Evolutionary conservation across 1,284 basidiomycete species (phyloP).

Genomic region (Trichosporon ovoides): DNA sequence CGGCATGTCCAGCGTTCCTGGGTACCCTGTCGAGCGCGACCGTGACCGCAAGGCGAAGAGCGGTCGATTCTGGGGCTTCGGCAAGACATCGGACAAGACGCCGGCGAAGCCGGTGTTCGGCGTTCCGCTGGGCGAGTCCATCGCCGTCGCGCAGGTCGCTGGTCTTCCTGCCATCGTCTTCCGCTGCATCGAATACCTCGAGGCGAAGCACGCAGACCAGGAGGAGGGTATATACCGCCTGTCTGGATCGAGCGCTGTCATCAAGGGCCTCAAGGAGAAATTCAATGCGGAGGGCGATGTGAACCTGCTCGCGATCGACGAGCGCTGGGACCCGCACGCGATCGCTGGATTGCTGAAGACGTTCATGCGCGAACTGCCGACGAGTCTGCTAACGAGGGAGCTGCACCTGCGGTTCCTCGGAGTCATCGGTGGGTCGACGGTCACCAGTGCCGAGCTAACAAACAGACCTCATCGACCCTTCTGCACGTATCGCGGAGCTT

Average conservation of each 20-base stretch:
- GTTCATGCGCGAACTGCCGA: constrained; percentile 82
- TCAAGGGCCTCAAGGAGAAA: constrained; percentile 85
- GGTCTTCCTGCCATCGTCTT: constrained; percentile 91
- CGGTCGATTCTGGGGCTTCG: constrained; percentile 77
- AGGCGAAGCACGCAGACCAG: constrained; percentile 82
- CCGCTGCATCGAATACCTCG: constrained; percentile 83
- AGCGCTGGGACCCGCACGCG: constrained; percentile 91
- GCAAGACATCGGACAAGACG: constrained; percentile 49
- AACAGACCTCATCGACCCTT: constrained; percentile 78
- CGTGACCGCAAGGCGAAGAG: constrained; percentile 84
- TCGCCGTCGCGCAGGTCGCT: constrained; percentile 81
- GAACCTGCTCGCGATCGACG: constrained; percentile 74
- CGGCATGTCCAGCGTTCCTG: constrained; percentile 31
- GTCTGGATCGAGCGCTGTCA: constrained; percentile 85
- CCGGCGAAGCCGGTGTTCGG: constrained; percentile 76
- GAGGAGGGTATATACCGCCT: constrained; percentile 98
- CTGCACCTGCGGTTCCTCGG: constrained; percentile 79
- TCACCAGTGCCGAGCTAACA: neutral
- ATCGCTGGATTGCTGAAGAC: constrained; percentile 87
- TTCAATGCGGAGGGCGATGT: constrained; percentile 95
- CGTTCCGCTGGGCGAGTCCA: constrained; percentile 76
- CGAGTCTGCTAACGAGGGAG: constrained; percentile 84
- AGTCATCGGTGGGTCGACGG: constrained; percentile 69
- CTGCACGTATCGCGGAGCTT: constrained; percentile 81
- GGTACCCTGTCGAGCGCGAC: constrained; percentile 50